A percentile compares a stretch with the other conserved stretches of the same genome.
Evolutionary conservation across 345 rosid genomes (phyloP).

Genomic region (Atalantia buxifolia): DNA sequence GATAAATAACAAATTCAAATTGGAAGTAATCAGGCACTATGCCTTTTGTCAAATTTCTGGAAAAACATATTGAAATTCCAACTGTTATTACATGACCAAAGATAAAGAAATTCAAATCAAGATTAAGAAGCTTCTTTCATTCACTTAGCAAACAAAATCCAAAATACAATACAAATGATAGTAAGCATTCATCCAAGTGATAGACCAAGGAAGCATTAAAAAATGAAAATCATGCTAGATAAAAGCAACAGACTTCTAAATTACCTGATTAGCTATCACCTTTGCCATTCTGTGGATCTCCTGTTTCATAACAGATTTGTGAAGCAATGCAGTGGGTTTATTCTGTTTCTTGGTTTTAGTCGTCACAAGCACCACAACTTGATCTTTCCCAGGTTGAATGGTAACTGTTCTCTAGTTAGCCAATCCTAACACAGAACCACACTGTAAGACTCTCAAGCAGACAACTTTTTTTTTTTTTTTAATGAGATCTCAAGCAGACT

Average conservation of each 20-base stretch:
- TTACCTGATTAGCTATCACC: constrained; percentile 60
- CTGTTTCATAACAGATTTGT: constrained; percentile 55
- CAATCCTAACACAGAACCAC: constrained; percentile 23
- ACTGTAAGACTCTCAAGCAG: not conserved
- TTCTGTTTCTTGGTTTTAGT: constrained; percentile 73
- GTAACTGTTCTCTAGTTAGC: constrained; percentile 82
- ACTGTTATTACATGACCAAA: not conserved
- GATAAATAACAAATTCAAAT: not conserved
- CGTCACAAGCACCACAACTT: constrained; percentile 61
- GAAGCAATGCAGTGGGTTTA: constrained; percentile 46
- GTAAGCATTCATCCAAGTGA: not conserved
- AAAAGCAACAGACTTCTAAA: not conserved
- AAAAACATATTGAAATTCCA: not conserved
- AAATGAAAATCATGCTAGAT: not conserved
- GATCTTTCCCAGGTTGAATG: constrained; percentile 66
- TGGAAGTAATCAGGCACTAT: not conserved
- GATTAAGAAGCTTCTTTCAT: not conserved
- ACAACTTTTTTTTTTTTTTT: too few relatives aligned
- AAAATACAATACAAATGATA: not conserved
- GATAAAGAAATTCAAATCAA: not conserved
- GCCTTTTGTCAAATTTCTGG: not conserved
- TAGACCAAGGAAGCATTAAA: not conserved
- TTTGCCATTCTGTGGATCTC: constrained; percentile 61
- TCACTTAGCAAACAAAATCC: not conserved
- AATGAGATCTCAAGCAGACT: not conserved